phyloP scores from a whole-genome alignment of 169 alveolate species.

The Plasmodium inui region DNA sequence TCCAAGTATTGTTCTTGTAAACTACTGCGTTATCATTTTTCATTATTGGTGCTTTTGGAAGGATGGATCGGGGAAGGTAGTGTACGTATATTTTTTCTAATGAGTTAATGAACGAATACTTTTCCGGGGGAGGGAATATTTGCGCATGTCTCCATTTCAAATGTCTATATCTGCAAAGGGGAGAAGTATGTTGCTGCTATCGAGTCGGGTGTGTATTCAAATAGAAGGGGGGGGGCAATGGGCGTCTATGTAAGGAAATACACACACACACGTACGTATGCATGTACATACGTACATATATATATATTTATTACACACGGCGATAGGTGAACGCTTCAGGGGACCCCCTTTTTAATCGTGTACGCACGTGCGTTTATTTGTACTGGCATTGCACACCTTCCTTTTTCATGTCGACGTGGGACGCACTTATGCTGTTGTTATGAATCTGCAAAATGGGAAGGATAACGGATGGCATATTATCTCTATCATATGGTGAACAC shows the following conservation, averaged over 20 bases:
- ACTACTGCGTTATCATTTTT: slow-evolving; percentile 30
- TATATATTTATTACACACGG: not conserved
- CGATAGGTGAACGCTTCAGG: not conserved
- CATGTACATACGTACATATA: not conserved
- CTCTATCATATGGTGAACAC: not conserved
- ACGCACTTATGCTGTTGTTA: not conserved
- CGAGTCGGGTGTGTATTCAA: not conserved
- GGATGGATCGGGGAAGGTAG: not conserved
- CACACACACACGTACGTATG: not conserved
- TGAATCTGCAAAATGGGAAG: not conserved
- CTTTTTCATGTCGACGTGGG: not conserved
- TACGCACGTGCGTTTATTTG: not conserved
- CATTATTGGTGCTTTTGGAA: slow-evolving; percentile 20
- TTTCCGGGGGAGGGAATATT: not conserved
- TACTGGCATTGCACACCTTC: not conserved
- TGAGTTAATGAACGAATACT: not conserved
- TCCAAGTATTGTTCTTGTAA: slow-evolving; percentile 53
- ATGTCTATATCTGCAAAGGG: not conserved
- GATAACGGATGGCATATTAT: not conserved
- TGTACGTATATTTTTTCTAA: not conserved
- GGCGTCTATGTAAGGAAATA: not conserved
- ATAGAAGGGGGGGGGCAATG: not conserved
- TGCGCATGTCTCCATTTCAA: not conserved
- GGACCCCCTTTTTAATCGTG: not conserved
- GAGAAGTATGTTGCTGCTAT: not conserved